These are phyloP conservation scores for Kodamaea suecica DNA, from an alignment of 1,139 yeast species.

Conservation along the genomic window DNA sequence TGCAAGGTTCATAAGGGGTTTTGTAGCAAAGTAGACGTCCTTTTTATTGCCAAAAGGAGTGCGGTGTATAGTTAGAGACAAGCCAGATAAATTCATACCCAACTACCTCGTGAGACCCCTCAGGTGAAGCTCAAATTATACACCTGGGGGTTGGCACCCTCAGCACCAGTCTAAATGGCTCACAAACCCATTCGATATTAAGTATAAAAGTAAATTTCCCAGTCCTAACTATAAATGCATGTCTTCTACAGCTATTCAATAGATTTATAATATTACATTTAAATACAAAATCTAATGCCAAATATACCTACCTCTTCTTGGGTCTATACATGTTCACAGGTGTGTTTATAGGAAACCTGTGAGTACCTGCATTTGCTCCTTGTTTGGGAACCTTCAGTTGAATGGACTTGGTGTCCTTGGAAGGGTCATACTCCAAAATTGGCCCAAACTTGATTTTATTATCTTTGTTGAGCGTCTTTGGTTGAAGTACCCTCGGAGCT, in stretches of 20 bases:
- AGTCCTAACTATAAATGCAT: background rate
- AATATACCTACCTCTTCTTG: constrained; percentile 19
- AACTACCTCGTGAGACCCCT: too few relatives aligned
- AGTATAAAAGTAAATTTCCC: background rate
- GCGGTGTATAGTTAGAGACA: too few relatives aligned
- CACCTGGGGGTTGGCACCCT: too few relatives aligned
- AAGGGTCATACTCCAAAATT: constrained; percentile 42
- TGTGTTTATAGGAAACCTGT: constrained; percentile 32
- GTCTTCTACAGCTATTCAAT: background rate
- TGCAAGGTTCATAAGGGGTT: too few relatives aligned
- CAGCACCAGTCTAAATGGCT: too few relatives aligned
- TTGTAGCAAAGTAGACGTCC: too few relatives aligned
- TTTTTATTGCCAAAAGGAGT: too few relatives aligned
- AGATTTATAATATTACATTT: too few relatives aligned
- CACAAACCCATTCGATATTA: background rate
- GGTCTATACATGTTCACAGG: constrained; percentile 38
- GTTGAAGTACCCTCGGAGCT: constrained; percentile 5
- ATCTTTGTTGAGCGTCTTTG: constrained; percentile 16
- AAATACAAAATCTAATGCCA: background rate
- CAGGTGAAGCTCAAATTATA: too few relatives aligned
- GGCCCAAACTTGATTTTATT: constrained; percentile 42
- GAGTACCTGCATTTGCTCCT: constrained; percentile 21
- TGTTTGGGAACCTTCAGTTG: constrained; percentile 16
- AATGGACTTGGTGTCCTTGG: constrained; percentile 27
- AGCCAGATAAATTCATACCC: too few relatives aligned